phyloP scores from a whole-genome alignment of 1,284 basidiomycete genomes.

The Porodaedalea pini region DNA sequence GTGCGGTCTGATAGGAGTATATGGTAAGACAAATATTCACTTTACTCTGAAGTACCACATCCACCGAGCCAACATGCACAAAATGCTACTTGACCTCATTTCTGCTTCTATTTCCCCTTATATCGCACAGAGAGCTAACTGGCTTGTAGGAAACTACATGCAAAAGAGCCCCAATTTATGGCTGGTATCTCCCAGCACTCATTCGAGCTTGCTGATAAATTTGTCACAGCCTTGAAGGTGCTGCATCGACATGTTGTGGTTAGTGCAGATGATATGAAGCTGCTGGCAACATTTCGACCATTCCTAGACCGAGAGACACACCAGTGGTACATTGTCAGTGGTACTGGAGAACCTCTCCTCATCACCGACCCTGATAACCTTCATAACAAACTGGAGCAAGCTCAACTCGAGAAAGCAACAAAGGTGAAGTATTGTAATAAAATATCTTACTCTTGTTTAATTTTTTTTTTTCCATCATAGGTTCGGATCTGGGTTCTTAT shows the following conservation, averaged over 20 bases:
- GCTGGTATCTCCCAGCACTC: conserved; percentile 24
- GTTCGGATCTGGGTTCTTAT: conserved; percentile 23
- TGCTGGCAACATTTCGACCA: conserved; percentile 23
- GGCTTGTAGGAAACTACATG: not conserved
- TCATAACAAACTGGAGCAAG: conserved; percentile 17
- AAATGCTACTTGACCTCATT: not conserved
- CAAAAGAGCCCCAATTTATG: conserved; percentile 24
- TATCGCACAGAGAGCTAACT: too few relatives aligned
- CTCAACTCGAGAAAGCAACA: conserved; percentile 17
- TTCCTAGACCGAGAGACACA: conserved; percentile 26
- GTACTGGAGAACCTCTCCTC: conserved; percentile 22
- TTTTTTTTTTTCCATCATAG: conserved; percentile 17
- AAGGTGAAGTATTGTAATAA: conserved; percentile 7
- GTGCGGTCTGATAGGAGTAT: not conserved
- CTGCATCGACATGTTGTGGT: conserved; percentile 27
- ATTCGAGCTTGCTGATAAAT: conserved; percentile 21
- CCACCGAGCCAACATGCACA: too few relatives aligned
- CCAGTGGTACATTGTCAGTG: conserved; percentile 28
- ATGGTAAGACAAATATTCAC: not conserved
- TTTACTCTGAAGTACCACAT: too few relatives aligned
- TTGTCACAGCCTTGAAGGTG: conserved; percentile 15
- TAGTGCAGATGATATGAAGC: conserved; percentile 32
- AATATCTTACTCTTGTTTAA: not conserved
- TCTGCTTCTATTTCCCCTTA: not conserved
- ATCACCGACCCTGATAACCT: conserved; percentile 23